A percentile compares a stretch with the other conserved stretches of the same genome.
Conservation (phyloP, 306 rosid genomes). For the Vachellia collinsii region DNA sequence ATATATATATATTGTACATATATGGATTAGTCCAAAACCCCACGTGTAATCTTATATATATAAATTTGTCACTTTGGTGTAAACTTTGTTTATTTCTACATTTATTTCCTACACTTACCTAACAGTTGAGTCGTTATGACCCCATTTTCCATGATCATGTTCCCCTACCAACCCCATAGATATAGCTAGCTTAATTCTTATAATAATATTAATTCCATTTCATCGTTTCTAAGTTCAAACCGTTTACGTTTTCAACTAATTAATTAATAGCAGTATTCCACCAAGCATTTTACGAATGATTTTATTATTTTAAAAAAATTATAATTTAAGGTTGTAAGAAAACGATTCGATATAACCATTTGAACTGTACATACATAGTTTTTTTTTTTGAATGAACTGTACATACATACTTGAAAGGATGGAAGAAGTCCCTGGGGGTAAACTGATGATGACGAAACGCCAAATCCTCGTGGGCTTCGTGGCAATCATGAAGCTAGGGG, state of each 20-base stretch:
- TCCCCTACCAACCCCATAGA: slow-evolving; percentile 14
- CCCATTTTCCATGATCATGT: slow-evolving; percentile 40
- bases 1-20: slow-evolving; percentile 12
- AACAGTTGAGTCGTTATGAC: slow-evolving; percentile 38
- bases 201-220: neutral
- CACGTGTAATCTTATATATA: slow-evolving; percentile 30
- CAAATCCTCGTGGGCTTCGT: slow-evolving; percentile 6
- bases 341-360: neutral
- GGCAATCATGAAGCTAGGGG: neutral
- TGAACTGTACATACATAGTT: neutral
- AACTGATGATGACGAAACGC: neutral
- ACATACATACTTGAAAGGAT: neutral
- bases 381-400: too few relatives aligned
- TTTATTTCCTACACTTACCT: slow-evolving; percentile 30
- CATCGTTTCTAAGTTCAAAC: neutral
- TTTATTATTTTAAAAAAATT: neutral
- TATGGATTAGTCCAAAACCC: slow-evolving; percentile 28
- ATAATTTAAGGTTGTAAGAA: neutral
- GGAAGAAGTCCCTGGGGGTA: neutral
- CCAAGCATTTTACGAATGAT: neutral
- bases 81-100: slow-evolving; percentile 14
- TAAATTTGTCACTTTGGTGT: slow-evolving; percentile 4
- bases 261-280: neutral
- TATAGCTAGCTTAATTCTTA: neutral
- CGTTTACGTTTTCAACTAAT: neutral